Percentiles rank a stretch among this genome's conserved stretches.
Conservation (phyloP, 129 eudicot genomes). For the Daucus carota region DNA sequence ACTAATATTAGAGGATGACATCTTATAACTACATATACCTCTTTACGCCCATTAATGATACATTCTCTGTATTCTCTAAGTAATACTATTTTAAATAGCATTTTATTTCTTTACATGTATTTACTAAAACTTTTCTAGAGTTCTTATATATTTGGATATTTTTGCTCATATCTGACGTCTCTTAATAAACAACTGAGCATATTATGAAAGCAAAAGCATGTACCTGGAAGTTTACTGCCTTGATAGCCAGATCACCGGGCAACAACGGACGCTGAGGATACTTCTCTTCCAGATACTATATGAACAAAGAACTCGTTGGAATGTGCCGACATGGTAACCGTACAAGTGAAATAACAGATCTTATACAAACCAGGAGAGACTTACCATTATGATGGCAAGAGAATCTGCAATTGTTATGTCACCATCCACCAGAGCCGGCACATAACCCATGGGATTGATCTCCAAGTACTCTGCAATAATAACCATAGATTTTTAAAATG, state of each 20-base stretch:
- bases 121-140: not conserved
- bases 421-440: conserved; percentile 78
- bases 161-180: not conserved
- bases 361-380: conserved; percentile 1
- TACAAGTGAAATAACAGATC: not conserved
- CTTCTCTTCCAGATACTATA: conserved; percentile 89
- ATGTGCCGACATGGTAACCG: not conserved
- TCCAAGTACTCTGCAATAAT: conserved; percentile 46
- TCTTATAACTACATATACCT: not conserved
- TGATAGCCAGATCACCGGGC: conserved; percentile 58
- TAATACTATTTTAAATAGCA: not conserved
- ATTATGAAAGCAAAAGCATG: conserved; percentile 11
- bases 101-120: not conserved
- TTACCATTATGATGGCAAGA: conserved; percentile 72
- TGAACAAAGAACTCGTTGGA: conserved; percentile 1
- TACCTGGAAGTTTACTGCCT: conserved; percentile 79
- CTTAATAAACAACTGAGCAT: not conserved
- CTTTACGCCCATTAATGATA: not conserved
- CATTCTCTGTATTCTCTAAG: not conserved
- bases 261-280: conserved; percentile 68
- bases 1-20: not conserved
- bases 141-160: not conserved
- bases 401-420: conserved; percentile 67
- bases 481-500: not conserved
- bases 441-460: conserved; percentile 74